A percentile compares a stretch with the other conserved stretches of the same genome.
Conservation (phyloP, 2,329 filamentous ascomycete species). For the Mariannaea sp. region DNA sequence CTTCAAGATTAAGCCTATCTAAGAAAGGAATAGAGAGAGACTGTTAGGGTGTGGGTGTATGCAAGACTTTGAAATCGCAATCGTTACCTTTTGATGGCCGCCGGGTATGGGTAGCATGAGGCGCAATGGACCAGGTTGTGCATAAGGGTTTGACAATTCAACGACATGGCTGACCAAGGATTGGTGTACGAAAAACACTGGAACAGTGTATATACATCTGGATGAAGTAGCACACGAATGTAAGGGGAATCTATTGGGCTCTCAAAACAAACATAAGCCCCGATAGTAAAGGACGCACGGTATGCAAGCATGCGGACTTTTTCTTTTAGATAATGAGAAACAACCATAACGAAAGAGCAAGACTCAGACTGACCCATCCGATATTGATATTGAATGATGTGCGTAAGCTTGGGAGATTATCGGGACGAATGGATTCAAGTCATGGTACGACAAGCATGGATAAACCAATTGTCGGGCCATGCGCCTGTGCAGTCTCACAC, state of each 20-base stretch:
- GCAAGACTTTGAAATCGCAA: conserved; percentile 8
- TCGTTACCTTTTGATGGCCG: conserved; percentile 28
- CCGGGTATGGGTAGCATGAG: background rate
- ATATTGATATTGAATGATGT: conserved; percentile 5
- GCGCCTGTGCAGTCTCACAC: conserved; percentile 16
- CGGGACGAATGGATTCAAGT: conserved; percentile 6
- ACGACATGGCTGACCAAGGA: conserved; percentile 15
- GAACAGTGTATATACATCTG: conserved; percentile 7
- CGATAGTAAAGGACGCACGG: no score
- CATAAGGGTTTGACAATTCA: conserved; percentile 1
- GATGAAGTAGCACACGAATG: background rate
- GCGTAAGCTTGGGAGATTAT: conserved; percentile 5
- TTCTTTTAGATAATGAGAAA: background rate
- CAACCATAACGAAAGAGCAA: background rate
- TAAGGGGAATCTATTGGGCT: background rate
- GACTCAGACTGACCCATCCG: background rate
- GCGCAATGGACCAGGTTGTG: background rate
- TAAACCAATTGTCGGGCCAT: conserved; percentile 22
- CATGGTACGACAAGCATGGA: conserved; percentile 26
- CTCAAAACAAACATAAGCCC: no score
- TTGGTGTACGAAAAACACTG: conserved; percentile 11
- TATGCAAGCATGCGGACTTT: background rate
- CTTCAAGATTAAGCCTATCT: conserved; percentile 92
- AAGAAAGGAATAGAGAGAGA: conserved; percentile 24
- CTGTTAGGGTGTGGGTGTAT: conserved; percentile 11